Conservation (phyloP, 495 filamentous ascomycete genomes). For the Trypethelium eluteriae region DNA sequence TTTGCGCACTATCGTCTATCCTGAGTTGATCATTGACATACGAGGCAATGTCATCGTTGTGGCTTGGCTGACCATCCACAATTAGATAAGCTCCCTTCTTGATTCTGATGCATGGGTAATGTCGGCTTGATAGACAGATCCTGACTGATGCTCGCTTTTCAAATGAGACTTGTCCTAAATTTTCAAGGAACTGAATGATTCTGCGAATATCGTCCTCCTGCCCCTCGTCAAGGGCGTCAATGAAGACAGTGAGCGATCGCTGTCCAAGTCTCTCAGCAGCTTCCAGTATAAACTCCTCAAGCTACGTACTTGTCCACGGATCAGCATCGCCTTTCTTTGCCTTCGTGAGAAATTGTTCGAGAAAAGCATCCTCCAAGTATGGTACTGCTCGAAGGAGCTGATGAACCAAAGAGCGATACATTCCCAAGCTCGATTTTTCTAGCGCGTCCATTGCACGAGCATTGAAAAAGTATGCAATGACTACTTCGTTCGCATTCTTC, state of each 20-base stretch:
- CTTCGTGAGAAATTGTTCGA: not conserved
- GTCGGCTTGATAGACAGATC: not conserved
- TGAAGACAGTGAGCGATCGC: conserved; percentile 27
- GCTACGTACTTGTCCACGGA: not conserved
- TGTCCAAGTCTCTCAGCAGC: conserved; percentile 22
- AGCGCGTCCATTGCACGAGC: not conserved
- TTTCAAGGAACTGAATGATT: conserved; percentile 25
- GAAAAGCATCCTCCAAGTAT: not conserved
- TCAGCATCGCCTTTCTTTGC: not conserved
- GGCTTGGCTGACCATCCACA: not conserved
- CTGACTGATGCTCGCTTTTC: not conserved
- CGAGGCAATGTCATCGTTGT: not conserved
- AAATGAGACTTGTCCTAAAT: not conserved
- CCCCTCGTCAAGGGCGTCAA: conserved; percentile 42
- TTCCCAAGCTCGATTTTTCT: not conserved
- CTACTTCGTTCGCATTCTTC: not conserved
- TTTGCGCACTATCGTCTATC: too few relatives aligned
- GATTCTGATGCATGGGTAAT: not conserved
- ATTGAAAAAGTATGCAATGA: not conserved
- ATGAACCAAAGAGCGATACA: not conserved
- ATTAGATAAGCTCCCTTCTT: not conserved
- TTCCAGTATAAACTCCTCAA: conserved; percentile 14
- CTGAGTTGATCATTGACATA: not conserved
- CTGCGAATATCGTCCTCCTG: conserved; percentile 17
- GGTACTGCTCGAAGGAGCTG: not conserved